Conservation (phyloP, 257 asterid genomes). For the Solanum lycopersicoides region DNA sequence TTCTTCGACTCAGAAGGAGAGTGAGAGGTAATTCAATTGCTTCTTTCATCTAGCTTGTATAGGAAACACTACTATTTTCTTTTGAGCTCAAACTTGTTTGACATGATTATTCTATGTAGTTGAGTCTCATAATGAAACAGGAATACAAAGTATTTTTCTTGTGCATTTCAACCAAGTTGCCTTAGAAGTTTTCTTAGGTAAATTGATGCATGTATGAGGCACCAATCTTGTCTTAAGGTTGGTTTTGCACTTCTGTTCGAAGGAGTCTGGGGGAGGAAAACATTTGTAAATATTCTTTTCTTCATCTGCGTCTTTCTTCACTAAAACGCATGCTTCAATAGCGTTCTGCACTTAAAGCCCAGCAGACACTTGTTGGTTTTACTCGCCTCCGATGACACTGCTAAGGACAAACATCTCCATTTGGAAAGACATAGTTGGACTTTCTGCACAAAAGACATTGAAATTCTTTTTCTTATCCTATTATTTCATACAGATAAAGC, state of each 20-base stretch:
- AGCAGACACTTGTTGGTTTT: background rate
- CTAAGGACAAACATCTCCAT: background rate
- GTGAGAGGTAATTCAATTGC: conserved; percentile 40
- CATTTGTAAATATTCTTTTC: background rate
- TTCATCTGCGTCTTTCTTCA: background rate
- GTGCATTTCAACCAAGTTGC: background rate
- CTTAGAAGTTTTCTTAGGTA: background rate
- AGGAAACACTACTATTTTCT: background rate
- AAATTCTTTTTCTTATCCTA: background rate
- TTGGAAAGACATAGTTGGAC: background rate
- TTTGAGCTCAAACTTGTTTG: background rate
- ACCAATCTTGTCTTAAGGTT: background rate
- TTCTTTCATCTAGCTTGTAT: background rate
- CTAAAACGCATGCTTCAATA: background rate
- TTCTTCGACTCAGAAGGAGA: conserved; percentile 33
- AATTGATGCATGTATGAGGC: background rate
- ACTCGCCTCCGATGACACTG: background rate
- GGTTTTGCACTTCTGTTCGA: background rate
- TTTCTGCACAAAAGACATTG: background rate
- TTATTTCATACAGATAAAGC: background rate
- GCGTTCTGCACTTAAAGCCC: background rate
- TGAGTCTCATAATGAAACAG: background rate
- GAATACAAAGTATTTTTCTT: background rate
- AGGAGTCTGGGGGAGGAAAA: background rate
- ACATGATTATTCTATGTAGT: background rate